Evolutionary conservation across 306 rosid species (phyloP), one percentile per base, ranked within the genome.

Genomic region (Hippophae tibetana): DNA sequence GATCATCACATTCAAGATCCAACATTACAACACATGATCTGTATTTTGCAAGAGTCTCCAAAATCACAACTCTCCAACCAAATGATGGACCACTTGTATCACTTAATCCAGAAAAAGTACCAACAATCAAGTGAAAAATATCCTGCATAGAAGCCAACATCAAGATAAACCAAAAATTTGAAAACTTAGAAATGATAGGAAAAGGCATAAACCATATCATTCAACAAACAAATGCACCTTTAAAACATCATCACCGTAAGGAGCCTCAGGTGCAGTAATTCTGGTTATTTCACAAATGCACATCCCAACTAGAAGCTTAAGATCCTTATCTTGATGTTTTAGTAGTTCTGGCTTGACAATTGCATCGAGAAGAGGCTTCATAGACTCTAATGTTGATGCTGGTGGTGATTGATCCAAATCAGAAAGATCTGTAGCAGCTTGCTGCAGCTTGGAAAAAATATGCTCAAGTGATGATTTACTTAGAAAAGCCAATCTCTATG

Each of bases 21-120:
- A 93, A 74, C 97, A 93, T 93, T 65, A 93, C 99, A 65, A 93
- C 99, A 54, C 99, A 93, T 8, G 99, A 93, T 79, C 99, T 93
- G 79, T 93, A 93, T 60, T 77, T 88, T 47, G 99, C 97, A 55
- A 93, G 85, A 64, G 99, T 93, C 89, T 93, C 99, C 89, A 93
- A 74, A 72, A 93, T 93, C 67, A 79, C 84, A 74, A 93, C 94
- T 82, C 97, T 88, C 72, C 97, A 78, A 58, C 89, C 89, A 75
- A 93, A 93, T 72, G 99, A 93, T 65, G 90, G 89, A 77, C 99
- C 99, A 50, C 72, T 79, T 23, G 82, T 84, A 78, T 93, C 99
- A 44, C 81, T 84, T 70, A 93, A 81, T 67, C 99, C 97, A 65
- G 82, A 75, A 77, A 93, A 88, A 68, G 94, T 93, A 54, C 89